Percentiles rank a stretch among this genome's conserved stretches.
Evolutionary conservation across 768 basidiomycete genomes (phyloP).

Genomic region (Hysterangium stoloniferum): DNA sequence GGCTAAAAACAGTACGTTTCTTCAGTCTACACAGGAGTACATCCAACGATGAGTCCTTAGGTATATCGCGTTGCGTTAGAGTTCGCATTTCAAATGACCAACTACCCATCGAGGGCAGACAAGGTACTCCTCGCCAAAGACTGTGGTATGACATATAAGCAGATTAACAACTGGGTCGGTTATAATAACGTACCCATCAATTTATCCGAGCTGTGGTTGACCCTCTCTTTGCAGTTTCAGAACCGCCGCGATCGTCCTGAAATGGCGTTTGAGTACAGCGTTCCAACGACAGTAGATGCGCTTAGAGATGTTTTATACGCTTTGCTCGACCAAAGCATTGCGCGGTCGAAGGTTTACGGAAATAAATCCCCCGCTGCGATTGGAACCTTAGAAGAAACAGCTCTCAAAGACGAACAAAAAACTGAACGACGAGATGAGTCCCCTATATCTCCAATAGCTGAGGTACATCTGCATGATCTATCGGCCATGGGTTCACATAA

Average conservation of each 20-base stretch:
- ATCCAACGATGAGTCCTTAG: no score
- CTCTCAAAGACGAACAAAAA: no score
- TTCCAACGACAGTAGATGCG: constrained; percentile 30
- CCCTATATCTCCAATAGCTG: no score
- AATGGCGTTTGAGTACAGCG: constrained; percentile 16
- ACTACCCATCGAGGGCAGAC: constrained; percentile 16
- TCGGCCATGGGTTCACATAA: no score
- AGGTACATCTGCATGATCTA: no score
- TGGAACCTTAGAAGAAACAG: not conserved
- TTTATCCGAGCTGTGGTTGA: not conserved
- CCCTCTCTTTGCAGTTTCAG: constrained; percentile 19
- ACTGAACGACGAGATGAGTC: no score
- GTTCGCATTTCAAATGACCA: constrained; percentile 13
- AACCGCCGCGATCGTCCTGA: constrained; percentile 18
- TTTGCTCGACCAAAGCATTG: constrained; percentile 16
- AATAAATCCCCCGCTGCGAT: constrained; percentile 21
- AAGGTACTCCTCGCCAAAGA: constrained; percentile 15
- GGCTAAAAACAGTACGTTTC: no score
- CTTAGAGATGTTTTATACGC: constrained; percentile 25
- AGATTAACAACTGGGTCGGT: constrained; percentile 22
- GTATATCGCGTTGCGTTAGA: constrained; percentile 12
- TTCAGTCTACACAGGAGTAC: no score
- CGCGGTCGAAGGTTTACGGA: constrained; percentile 18
- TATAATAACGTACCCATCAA: not conserved
- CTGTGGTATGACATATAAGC: constrained; percentile 17